Evolutionary conservation across 2,329 filamentous ascomycete species (phyloP), one percentile per base, ranked within the genome.

Genomic region (Phialophora chinensis): DNA sequence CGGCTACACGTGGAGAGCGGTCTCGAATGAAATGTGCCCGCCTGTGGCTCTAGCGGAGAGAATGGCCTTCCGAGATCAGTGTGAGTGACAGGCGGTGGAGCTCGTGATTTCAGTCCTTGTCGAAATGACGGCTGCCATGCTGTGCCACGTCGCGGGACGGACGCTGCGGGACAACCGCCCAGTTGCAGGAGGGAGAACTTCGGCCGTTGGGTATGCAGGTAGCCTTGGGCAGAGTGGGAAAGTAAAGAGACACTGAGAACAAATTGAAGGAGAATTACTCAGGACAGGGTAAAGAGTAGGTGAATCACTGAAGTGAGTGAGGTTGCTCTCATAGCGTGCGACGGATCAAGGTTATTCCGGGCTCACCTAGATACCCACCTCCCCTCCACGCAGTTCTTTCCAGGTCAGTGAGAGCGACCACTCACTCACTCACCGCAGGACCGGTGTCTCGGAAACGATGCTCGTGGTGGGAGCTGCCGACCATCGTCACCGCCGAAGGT

Each of bases 81-180:
- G 53, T n/a, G 25, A 35, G 53, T 58, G 47, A 65, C 64, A 61
- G 64, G 66, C 66, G 67, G 67, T 69, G 65, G 69, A 66, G 63
- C 33, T 59, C 20, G 63, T 52, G 23, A 49, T 31, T 63, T 38
- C 62, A 64, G 68, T 66, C 61, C 47, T 35, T 38, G 58, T 62
- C 60, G 50, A 62, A 68, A 70, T 58, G 63, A 63, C 17, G 49
- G 60, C 56, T 49, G 66, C 66, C 65, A 56, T 33, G 64, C 67
- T 33, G 50, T 31, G 58, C n/a, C 35, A 56, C 55, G 52, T 57
- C 29, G 60, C 60, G 52, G 35, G 66, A 44, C 31, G 29, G 50
- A 29, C n/a, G 54, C 33, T 57, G 52, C 35, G 49, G 12, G 17
- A 27, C 25, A 49, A 54, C 20, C 12, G n/a, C 60, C 31, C 17